Conservation (phyloP, 345 rosid species). For the Barbarea vulgaris region DNA sequence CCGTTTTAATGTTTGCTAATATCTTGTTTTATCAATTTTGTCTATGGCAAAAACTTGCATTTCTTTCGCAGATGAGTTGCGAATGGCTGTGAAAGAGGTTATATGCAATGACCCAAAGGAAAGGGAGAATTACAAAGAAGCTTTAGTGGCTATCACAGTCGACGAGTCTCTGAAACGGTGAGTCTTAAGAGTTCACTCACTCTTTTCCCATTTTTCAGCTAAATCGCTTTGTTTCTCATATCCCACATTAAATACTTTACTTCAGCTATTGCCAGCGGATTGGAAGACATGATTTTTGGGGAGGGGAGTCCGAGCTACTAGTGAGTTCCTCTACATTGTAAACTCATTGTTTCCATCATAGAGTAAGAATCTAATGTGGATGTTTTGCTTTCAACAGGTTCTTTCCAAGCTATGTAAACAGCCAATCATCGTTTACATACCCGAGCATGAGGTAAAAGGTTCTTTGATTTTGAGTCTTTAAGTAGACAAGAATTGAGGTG, state of each 20-base stretch:
- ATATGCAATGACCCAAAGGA: slow-evolving; percentile 66
- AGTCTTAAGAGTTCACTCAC: slow-evolving; percentile 8
- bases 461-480: background rate
- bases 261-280: slow-evolving; percentile 80
- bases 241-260: slow-evolving; percentile 1
- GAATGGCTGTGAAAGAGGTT: slow-evolving; percentile 88
- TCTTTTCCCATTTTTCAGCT: background rate
- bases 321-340: slow-evolving; percentile 46
- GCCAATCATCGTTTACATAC: slow-evolving; percentile 77
- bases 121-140: slow-evolving; percentile 70
- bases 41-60: background rate
- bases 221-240: background rate
- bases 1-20: background rate
- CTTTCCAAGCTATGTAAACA: slow-evolving; percentile 78
- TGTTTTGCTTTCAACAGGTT: slow-evolving; percentile 52
- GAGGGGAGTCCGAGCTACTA: slow-evolving; percentile 94
- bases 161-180: slow-evolving; percentile 85
- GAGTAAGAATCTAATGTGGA: background rate
- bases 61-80: slow-evolving; percentile 62
- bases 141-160: slow-evolving; percentile 72
- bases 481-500: background rate
- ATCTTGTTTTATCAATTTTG: background rate
- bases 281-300: slow-evolving; percentile 79
- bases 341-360: background rate
- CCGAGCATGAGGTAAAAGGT: slow-evolving; percentile 71